Conservation (phyloP, 1,284 basidiomycete species). For the Fomes fomentarius region DNA sequence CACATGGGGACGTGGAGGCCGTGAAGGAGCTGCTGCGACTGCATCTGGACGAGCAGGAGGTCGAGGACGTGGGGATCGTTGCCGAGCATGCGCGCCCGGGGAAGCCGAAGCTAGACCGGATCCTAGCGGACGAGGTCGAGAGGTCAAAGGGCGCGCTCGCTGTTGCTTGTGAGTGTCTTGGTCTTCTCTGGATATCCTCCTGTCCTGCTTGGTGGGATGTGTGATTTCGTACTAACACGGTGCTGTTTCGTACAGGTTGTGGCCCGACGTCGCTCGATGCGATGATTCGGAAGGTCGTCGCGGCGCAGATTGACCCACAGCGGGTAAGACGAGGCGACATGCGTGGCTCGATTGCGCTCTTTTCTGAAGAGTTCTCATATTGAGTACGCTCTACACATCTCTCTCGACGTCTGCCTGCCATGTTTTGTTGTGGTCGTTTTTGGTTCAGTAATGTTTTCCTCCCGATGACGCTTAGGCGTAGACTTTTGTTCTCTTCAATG, state of each 20-base stretch:
- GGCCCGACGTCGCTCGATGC: slow-evolving; percentile 77
- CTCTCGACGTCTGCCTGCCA: not conserved
- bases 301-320: slow-evolving; percentile 61
- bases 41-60: slow-evolving; percentile 68
- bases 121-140: slow-evolving; percentile 71
- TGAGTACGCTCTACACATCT: slow-evolving; percentile 26
- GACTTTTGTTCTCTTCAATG: not conserved
- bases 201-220: too few species aligned
- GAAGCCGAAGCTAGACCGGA: slow-evolving; percentile 70
- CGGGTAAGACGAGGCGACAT: slow-evolving; percentile 63
- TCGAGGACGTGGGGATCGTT: slow-evolving; percentile 66
- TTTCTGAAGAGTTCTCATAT: slow-evolving; percentile 73
- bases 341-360: slow-evolving; percentile 62
- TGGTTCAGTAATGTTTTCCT: too few species aligned
- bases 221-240: not conserved
- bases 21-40: slow-evolving; percentile 41
- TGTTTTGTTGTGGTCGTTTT: too few species aligned
- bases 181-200: not conserved
- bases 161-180: slow-evolving; percentile 63
- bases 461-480: too few species aligned
- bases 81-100: slow-evolving; percentile 75
- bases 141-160: slow-evolving; percentile 58
- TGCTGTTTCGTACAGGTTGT: slow-evolving; percentile 52
- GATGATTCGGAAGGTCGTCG: slow-evolving; percentile 70
- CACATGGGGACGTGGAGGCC: slow-evolving; percentile 27